Conservation (phyloP, 208 protist species). For the Leishmania mexicana region DNA sequence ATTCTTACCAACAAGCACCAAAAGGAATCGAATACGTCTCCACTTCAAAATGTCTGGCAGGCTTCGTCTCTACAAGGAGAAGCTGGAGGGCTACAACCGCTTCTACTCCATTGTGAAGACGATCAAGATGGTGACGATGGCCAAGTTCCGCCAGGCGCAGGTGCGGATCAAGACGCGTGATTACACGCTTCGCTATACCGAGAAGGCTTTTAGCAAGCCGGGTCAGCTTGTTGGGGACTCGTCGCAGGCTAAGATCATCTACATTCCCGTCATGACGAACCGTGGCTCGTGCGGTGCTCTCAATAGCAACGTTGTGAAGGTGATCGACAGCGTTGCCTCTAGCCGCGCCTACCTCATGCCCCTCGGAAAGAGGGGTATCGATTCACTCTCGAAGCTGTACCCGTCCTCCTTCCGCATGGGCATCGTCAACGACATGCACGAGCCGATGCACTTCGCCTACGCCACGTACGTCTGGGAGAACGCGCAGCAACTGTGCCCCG, state of each 20-base stretch:
- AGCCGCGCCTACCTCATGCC: constrained; percentile 73
- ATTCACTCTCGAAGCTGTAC: constrained; percentile 87
- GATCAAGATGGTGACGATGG: constrained; percentile 93
- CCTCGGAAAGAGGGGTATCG: constrained; percentile 85
- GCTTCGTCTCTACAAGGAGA: constrained; percentile 92
- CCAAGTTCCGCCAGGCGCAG: constrained; percentile 84
- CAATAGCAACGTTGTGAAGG: constrained; percentile 83
- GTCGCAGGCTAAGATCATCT: constrained; percentile 53
- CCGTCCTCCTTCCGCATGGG: constrained; percentile 73
- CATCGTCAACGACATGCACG: constrained; percentile 91
- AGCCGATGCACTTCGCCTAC: constrained; percentile 89
- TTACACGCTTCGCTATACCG: constrained; percentile 89
- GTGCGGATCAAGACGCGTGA: constrained; percentile 83
- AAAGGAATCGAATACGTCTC: constrained; percentile 17
- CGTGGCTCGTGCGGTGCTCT: constrained; percentile 89
- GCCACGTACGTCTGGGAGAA: constrained; percentile 86
- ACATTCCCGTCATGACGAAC: constrained; percentile 91
- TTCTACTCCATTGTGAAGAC: constrained; percentile 94
- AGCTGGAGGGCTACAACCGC: constrained; percentile 91
- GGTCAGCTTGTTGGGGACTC: constrained; percentile 26
- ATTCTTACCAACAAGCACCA: constrained; percentile 8
- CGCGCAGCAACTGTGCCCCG: constrained; percentile 48
- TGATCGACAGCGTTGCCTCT: constrained; percentile 58
- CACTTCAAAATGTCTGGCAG: constrained; percentile 82
- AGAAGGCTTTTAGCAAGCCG: constrained; percentile 87